phyloP scores from a whole-genome alignment of 2,329 filamentous ascomycete genomes.

The Stagonosporopsis vannaccii region DNA sequence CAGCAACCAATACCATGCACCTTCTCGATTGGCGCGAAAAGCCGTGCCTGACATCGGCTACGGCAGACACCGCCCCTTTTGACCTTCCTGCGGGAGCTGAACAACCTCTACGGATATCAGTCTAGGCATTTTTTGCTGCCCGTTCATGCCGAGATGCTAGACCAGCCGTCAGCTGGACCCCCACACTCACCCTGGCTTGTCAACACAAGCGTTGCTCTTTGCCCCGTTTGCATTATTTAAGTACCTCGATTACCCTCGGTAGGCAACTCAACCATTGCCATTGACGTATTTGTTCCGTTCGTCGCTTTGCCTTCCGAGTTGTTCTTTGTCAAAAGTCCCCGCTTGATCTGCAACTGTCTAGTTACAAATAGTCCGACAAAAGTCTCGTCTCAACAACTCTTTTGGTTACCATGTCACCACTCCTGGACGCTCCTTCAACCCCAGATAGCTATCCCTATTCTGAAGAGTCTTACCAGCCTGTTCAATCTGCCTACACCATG shows the following conservation, averaged over 20 bases:
- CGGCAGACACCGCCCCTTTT: constrained; percentile 46
- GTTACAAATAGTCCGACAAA: constrained; percentile 39
- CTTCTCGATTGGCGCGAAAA: constrained; percentile 43
- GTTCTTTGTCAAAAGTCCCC: constrained; percentile 46
- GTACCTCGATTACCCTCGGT: constrained; percentile 43
- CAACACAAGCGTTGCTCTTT: constrained; percentile 23
- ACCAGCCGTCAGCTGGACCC: constrained; percentile 50
- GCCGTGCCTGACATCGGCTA: constrained; percentile 44
- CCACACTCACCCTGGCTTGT: constrained; percentile 39
- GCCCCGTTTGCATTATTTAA: constrained; percentile 48
- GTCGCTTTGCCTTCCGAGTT: constrained; percentile 23
- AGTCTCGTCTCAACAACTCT: constrained; percentile 15
- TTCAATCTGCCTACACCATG: constrained; percentile 47
- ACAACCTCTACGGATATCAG: constrained; percentile 32
- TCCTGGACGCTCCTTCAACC: constrained; percentile 49
- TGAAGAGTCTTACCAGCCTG: constrained; percentile 41
- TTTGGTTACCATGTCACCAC: constrained; percentile 47
- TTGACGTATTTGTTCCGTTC: constrained; percentile 48
- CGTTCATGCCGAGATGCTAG: constrained; percentile 38
- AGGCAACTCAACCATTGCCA: constrained; percentile 33
- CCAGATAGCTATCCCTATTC: constrained; percentile 42
- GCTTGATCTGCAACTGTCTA: constrained; percentile 30
- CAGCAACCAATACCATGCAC: constrained; percentile 33
- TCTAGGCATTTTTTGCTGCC: constrained; percentile 39
- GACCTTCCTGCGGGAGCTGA: constrained; percentile 38